phyloP scores from a whole-genome alignment of 1,284 basidiomycete species.

The Dichomitus squalens region DNA sequence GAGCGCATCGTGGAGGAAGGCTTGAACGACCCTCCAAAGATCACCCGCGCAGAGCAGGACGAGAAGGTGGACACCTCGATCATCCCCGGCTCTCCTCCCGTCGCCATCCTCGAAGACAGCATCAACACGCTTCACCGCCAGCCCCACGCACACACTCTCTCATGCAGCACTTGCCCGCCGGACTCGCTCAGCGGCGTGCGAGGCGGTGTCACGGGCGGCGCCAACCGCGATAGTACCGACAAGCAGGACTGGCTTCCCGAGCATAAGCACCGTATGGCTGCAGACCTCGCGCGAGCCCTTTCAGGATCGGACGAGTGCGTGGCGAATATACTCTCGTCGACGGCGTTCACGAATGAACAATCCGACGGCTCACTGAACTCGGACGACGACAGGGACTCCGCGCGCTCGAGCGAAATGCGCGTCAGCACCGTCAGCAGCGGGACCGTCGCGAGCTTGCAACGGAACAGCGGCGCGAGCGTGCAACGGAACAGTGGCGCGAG shows the following conservation, averaged over 20 bases:
- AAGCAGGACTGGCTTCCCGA: slow-evolving; percentile 15
- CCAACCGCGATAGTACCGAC: slow-evolving; percentile 8
- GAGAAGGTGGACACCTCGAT: slow-evolving; percentile 20
- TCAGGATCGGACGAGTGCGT: slow-evolving; percentile 28
- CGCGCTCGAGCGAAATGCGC: slow-evolving; percentile 3
- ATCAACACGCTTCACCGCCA: slow-evolving; percentile 16
- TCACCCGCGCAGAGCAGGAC: not conserved
- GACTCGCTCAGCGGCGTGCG: slow-evolving; percentile 17
- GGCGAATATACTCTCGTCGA: slow-evolving; percentile 30
- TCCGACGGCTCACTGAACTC: slow-evolving; percentile 3
- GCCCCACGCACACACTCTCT: slow-evolving; percentile 15
- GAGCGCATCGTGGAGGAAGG: slow-evolving; percentile 20
- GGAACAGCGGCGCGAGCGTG: slow-evolving; percentile 14
- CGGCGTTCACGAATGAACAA: slow-evolving; percentile 20
- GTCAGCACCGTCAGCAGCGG: not conserved
- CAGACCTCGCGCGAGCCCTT: not conserved
- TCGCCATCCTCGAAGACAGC: not conserved
- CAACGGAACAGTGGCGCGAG: slow-evolving; percentile 23
- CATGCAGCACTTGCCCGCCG: slow-evolving; percentile 21
- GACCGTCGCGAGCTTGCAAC: slow-evolving; percentile 4
- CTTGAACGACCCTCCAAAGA: slow-evolving; percentile 4
- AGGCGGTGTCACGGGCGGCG: slow-evolving; percentile 16
- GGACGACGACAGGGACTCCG: not conserved
- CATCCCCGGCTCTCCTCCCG: slow-evolving; percentile 18
- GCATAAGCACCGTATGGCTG: not conserved